phyloP scores from a whole-genome alignment of 352 stramenopile genomes.

The Phytopythium aichiense region DNA sequence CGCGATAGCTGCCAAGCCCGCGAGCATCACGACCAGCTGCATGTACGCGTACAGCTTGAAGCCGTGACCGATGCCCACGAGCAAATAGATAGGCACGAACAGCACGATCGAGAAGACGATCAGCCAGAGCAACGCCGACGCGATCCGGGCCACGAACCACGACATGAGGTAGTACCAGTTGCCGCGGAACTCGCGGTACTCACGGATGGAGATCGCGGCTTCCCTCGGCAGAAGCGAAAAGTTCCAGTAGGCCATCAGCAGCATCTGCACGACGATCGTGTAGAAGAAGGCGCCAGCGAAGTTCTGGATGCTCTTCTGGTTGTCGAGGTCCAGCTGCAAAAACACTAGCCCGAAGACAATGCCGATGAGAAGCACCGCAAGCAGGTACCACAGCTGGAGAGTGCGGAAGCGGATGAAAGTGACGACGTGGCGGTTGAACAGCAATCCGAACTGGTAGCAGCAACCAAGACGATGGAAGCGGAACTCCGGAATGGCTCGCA shows the following conservation, averaged over 20 bases:
- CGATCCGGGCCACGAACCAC: constrained; percentile 46
- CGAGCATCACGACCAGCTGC: constrained; percentile 39
- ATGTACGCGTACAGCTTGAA: constrained; percentile 42
- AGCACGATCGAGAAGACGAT: constrained; percentile 36
- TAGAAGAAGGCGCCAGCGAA: constrained; percentile 52
- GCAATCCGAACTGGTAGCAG: constrained; percentile 24
- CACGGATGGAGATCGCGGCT: constrained; percentile 33
- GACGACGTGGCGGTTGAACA: constrained; percentile 25
- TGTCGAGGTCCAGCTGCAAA: constrained; percentile 35
- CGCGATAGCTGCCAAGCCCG: constrained; percentile 24
- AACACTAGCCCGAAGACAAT: constrained; percentile 41
- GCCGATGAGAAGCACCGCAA: constrained; percentile 41
- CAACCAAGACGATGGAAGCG: constrained; percentile 27
- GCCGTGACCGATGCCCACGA: constrained; percentile 36
- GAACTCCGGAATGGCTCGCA: constrained; percentile 10
- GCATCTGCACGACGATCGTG: constrained; percentile 40
- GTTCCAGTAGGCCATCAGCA: constrained; percentile 31
- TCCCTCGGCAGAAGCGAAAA: constrained; percentile 39
- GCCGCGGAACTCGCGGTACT: constrained; percentile 35
- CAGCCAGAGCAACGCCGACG: constrained; percentile 30
- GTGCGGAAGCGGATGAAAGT: constrained; percentile 20
- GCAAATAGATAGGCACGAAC: constrained; percentile 35
- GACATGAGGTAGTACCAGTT: constrained; percentile 35
- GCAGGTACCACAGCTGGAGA: constrained; percentile 29
- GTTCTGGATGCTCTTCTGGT: constrained; percentile 50